A percentile compares a stretch with the other conserved stretches of the same genome.
Conservation (phyloP, 2,329 filamentous ascomycete species). For the Hypoxylon sp. region DNA sequence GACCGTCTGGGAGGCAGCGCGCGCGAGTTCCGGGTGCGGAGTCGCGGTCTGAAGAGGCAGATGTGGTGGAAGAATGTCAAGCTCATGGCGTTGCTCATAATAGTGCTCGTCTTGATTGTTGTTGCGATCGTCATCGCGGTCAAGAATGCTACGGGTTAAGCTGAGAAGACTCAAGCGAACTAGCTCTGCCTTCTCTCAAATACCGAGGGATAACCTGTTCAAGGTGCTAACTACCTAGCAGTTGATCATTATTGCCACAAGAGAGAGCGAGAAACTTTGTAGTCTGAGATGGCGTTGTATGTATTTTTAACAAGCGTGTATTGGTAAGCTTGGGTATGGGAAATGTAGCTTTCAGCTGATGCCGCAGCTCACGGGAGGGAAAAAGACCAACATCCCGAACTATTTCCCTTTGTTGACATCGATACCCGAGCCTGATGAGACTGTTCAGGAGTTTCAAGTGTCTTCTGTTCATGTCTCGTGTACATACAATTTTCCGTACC, state of each 20-base stretch:
- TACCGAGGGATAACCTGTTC: background rate
- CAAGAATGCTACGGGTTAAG: constrained; percentile 60
- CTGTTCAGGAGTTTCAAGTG: constrained; percentile 30
- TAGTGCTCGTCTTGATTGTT: constrained; percentile 76
- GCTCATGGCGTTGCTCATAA: constrained; percentile 83
- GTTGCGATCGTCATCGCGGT: constrained; percentile 69
- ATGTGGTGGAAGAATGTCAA: constrained; percentile 99
- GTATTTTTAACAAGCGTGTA: constrained; percentile 35
- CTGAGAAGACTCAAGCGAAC: background rate
- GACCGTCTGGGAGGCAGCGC: constrained; percentile 90
- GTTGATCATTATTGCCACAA: background rate
- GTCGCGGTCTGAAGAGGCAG: constrained; percentile 85
- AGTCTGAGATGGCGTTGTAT: constrained; percentile 28
- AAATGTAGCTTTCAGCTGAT: constrained; percentile 4
- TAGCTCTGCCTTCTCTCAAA: background rate
- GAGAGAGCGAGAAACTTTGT: background rate
- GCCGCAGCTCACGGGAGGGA: constrained; percentile 15
- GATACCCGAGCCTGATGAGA: constrained; percentile 42
- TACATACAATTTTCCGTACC: constrained; percentile 44
- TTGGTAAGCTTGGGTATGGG: constrained; percentile 10
- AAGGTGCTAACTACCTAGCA: background rate
- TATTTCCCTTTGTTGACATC: constrained; percentile 41
- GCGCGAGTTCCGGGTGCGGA: constrained; percentile 90
- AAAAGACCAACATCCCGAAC: constrained; percentile 28
- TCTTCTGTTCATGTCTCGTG: constrained; percentile 45